Conservation (phyloP, 306 rosid species). For the Datisca glomerata region DNA sequence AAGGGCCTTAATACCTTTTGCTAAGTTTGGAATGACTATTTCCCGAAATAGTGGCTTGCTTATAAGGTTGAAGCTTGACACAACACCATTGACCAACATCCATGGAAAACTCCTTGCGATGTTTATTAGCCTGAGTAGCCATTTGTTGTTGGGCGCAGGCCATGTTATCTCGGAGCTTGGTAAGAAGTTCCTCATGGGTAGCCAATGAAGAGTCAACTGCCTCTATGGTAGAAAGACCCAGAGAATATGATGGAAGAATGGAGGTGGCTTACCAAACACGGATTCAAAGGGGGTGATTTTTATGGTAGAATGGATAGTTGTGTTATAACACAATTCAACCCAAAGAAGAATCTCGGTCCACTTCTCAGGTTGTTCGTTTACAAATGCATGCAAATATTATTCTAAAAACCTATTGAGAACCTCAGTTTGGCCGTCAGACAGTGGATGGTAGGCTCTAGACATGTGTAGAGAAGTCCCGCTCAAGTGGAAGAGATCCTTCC, state of each 20-base stretch:
- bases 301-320: neutral
- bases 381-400: neutral
- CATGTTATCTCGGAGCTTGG: neutral
- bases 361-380: neutral
- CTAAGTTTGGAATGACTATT: neutral
- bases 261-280: neutral
- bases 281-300: neutral
- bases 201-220: neutral
- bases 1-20: neutral
- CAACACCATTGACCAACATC: neutral
- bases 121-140: neutral
- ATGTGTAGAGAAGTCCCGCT: neutral
- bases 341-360: neutral
- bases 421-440: neutral
- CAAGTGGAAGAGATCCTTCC: neutral
- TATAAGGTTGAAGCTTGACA: neutral
- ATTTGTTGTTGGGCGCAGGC: neutral
- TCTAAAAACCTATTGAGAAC: neutral
- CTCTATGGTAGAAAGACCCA: neutral
- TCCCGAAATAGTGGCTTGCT: neutral
- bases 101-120: neutral
- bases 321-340: neutral
- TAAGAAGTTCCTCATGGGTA: neutral
- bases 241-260: neutral
- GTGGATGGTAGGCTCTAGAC: neutral